These are phyloP conservation scores for Silene noctiflora DNA, from an alignment of 179 eudicot genomes.

Conservation along the genomic window DNA sequence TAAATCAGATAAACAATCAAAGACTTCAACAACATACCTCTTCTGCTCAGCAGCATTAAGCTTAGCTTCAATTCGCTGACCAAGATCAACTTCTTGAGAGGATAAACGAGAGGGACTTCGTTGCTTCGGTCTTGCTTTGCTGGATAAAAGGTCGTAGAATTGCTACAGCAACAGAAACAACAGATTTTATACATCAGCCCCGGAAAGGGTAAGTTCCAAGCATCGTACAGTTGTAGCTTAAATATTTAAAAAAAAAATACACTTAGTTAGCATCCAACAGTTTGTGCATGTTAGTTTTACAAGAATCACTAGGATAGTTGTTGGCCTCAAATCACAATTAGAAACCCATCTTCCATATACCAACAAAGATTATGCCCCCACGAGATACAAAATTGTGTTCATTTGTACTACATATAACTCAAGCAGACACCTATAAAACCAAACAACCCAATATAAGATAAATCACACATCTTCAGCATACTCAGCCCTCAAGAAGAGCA, in stretches of 20 bases:
- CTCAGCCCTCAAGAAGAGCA: neutral
- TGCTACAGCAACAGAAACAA: slow-evolving; percentile 42
- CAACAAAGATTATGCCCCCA: neutral
- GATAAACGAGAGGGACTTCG: slow-evolving; percentile 65
- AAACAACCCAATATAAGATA: no score
- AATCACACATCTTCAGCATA: neutral
- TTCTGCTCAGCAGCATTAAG: slow-evolving; percentile 97
- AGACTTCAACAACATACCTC: slow-evolving; percentile 37
- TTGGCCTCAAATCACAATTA: neutral
- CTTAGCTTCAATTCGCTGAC: slow-evolving; percentile 86
- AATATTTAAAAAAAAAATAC: neutral
- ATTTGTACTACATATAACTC: neutral
- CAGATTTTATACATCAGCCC: neutral
- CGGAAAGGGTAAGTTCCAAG: neutral
- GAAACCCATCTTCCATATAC: neutral
- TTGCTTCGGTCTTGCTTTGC: slow-evolving; percentile 77
- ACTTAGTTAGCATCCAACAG: neutral
- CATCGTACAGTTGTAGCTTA: neutral
- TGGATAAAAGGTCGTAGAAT: slow-evolving; percentile 66
- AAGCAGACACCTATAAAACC: neutral
- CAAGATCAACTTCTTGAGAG: slow-evolving; percentile 61
- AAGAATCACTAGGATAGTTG: neutral
- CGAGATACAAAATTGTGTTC: neutral
- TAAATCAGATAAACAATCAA: neutral
- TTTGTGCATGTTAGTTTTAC: neutral